phyloP scores from a whole-genome alignment of 208 protist species.

The Jaenimonas drosophilae region DNA sequence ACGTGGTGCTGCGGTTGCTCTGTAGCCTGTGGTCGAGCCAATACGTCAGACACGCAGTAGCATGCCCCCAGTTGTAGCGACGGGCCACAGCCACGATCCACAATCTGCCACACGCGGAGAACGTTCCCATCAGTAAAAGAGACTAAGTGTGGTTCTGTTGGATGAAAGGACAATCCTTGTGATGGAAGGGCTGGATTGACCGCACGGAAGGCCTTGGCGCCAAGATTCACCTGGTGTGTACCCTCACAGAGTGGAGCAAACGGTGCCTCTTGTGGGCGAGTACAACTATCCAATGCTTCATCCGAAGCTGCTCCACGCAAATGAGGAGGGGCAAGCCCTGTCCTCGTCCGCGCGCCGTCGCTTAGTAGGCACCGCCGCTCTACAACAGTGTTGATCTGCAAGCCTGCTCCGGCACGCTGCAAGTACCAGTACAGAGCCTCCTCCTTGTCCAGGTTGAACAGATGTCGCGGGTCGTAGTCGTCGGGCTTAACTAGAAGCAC shows the following conservation, averaged over 20 bases:
- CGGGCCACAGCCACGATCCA: too few species aligned
- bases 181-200: not conserved
- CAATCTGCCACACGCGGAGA: not conserved
- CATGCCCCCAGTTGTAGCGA: too few species aligned
- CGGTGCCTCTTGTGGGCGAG: too few species aligned
- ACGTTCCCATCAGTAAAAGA: not conserved
- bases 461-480: conserved; percentile 60
- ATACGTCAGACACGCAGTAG: too few species aligned
- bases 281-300: too few species aligned
- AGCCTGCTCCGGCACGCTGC: conserved; percentile 17
- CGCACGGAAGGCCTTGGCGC: not conserved
- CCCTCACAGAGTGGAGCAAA: not conserved
- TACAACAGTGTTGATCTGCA: conserved; percentile 29
- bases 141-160: not conserved
- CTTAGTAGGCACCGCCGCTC: too few species aligned
- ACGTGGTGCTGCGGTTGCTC: too few species aligned
- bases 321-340: too few species aligned
- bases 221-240: not conserved
- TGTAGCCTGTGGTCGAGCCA: too few species aligned
- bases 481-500: conserved; percentile 68
- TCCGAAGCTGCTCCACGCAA: too few species aligned
- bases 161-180: not conserved
- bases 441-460: conserved; percentile 53
- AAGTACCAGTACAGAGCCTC: conserved; percentile 28
- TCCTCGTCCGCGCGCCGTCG: too few species aligned